Evolutionary conservation across 164 flowering plant genomes (phyloP).

Genomic region (Euptelea pleiosperma): DNA sequence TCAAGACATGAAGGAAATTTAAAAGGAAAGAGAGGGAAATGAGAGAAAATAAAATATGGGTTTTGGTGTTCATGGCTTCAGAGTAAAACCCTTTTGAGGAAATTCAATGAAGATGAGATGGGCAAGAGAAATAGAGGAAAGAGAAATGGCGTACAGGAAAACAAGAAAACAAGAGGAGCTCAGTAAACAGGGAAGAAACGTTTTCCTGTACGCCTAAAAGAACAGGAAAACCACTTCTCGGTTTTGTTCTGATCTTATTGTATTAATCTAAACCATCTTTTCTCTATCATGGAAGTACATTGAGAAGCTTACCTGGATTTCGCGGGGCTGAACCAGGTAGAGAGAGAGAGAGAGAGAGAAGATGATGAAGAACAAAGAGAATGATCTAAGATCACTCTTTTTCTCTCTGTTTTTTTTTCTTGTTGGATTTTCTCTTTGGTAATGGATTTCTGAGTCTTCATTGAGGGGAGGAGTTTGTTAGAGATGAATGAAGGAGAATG

Average conservation of each 20-base stretch:
- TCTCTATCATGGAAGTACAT: not conserved
- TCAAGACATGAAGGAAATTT: constrained; percentile 5
- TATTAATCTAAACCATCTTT: constrained; percentile 8
- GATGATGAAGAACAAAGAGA: constrained; percentile 5
- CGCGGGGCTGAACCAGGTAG: constrained; percentile 4
- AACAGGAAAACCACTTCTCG: constrained; percentile 4
- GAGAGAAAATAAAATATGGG: constrained; percentile 24
- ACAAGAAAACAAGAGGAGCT: not conserved
- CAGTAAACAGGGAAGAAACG: not conserved
- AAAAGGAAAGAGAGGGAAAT: constrained; percentile 13
- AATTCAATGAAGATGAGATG: not conserved
- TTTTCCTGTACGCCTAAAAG: constrained; percentile 27
- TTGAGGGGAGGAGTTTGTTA: constrained; percentile 19
- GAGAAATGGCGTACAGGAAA: constrained; percentile 17
- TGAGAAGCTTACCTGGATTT: constrained; percentile 12
- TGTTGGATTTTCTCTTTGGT: not conserved
- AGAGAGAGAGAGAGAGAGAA: not conserved
- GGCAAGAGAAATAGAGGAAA: not conserved
- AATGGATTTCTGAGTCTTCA: not conserved
- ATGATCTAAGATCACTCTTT: not conserved
- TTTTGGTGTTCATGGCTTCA: constrained; percentile 26
- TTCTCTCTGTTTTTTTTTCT: not conserved
- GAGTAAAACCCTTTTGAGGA: constrained; percentile 8
- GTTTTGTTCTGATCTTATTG: constrained; percentile 8
- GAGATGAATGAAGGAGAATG: constrained; percentile 21